Base-by-base conservation (phyloP, 345 rosid genomes). In the Eucalyptus virginea region DNA sequence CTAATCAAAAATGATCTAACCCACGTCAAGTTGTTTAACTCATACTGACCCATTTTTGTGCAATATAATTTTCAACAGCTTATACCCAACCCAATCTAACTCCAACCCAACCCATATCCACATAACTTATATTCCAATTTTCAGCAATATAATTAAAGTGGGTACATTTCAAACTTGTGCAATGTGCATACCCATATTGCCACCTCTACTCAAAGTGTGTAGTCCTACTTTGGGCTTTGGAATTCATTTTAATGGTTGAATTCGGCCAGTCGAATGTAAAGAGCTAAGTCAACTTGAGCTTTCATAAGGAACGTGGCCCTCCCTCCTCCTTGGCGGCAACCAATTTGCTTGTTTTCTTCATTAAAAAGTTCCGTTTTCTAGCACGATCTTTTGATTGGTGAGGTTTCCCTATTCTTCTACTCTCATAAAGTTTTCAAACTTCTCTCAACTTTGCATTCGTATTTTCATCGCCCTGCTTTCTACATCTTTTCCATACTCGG, bases 21-120 rank as follows among this genome's bases (percentile, higher is more conserved):
- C 19, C 1, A 0, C 1, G 1, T 50, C 19, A 50, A 6, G 52
- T 50, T 50, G 52, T 50, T 50, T 50, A 1, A 50, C 52, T 2
- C 52, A 50, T 50, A 50, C 0, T 50, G 1, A 50, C 3, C 52
- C 52, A 50, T 0, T 49, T 2, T 50, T 50, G 3, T 2, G 52
- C 0, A 50, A 50, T 16, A 50, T 50, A 50, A 1, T 11, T 50
- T 50, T 50, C 3, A 15, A 6, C 18, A 6, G 3, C 52, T 50
- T 2, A 2, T 50, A 50, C 52, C 52, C 52, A 50, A 50, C 52
- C 52, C 52, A 50, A 50, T 50, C 3, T 16, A 8, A 50, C 19
- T 50, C 52, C 3, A 50, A 16, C 52, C 52, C 19, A 50, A 50
- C 3, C 0, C 19, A 50, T 16, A 50, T 50, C 19, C 52, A 2